These are phyloP conservation scores for Suhomyces panamericanus DNA, from an alignment of 1,139 yeast species.

Conservation along the genomic window DNA sequence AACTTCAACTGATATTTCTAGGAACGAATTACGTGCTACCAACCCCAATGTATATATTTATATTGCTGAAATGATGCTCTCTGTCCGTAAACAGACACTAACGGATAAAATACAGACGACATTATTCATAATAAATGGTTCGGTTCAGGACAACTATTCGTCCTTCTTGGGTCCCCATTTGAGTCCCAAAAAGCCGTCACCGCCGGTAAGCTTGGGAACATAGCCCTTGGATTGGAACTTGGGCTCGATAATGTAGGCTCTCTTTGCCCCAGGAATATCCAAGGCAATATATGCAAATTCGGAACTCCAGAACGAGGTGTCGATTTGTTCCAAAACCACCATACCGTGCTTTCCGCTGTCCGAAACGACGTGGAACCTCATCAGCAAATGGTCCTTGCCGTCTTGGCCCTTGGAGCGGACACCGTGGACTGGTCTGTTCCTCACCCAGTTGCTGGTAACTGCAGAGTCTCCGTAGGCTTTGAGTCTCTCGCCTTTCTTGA, in stretches of 20 bases:
- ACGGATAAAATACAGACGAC: constrained; percentile 6
- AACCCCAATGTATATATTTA: background rate
- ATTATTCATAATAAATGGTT: background rate
- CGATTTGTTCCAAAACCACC: constrained; percentile 78
- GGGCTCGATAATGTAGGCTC: constrained; percentile 73
- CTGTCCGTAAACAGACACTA: background rate
- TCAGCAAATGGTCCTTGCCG: constrained; percentile 76
- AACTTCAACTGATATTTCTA: too few relatives aligned
- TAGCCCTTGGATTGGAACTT: constrained; percentile 42
- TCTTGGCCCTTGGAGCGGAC: constrained; percentile 59
- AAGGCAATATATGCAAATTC: constrained; percentile 74
- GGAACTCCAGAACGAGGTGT: constrained; percentile 63
- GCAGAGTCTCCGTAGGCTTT: constrained; percentile 79
- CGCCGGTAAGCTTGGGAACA: constrained; percentile 33
- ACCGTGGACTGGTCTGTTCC: constrained; percentile 77
- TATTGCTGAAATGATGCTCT: constrained; percentile 1
- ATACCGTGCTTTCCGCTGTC: constrained; percentile 53
- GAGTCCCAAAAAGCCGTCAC: constrained; percentile 70
- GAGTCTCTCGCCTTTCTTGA: constrained; percentile 57
- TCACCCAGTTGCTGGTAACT: constrained; percentile 71
- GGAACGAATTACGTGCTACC: too few relatives aligned
- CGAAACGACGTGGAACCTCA: constrained; percentile 88
- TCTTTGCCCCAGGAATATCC: constrained; percentile 70
- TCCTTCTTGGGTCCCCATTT: constrained; percentile 82
- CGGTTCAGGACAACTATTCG: constrained; percentile 16